Conservation (phyloP, 257 asterid species). For the Scutellaria minor region DNA sequence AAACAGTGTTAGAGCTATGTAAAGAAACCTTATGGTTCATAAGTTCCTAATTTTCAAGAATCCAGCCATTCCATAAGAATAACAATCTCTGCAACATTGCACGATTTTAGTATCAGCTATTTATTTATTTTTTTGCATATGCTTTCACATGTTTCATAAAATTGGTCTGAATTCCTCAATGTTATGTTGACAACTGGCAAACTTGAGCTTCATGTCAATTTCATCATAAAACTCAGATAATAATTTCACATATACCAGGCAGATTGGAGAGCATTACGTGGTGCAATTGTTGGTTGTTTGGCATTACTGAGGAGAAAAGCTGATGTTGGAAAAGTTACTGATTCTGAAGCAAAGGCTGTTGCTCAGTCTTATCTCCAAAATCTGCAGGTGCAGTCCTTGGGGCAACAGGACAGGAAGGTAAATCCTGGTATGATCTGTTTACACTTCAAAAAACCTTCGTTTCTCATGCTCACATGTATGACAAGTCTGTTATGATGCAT, state of each 20-base stretch:
- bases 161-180: background rate
- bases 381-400: conserved; percentile 86
- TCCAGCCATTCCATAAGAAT: conserved; percentile 1
- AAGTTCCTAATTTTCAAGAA: conserved; percentile 17
- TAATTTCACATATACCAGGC: conserved; percentile 59
- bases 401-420: conserved; percentile 92
- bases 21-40: conserved; percentile 5
- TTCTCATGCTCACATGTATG: conserved; percentile 25
- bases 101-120: background rate
- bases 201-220: conserved; percentile 25
- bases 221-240: conserved; percentile 41
- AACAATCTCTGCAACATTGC: conserved; percentile 9
- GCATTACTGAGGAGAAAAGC: conserved; percentile 76
- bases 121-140: background rate
- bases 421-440: conserved; percentile 22
- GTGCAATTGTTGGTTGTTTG: conserved; percentile 96
- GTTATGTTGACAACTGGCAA: conserved; percentile 10
- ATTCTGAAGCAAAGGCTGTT: conserved; percentile 71
- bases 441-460: conserved; percentile 7
- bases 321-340: conserved; percentile 60
- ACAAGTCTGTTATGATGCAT: conserved; percentile 26
- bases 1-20: conserved; percentile 18
- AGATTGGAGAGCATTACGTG: conserved; percentile 96
- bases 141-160: conserved; percentile 2
- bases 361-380: conserved; percentile 59